Conservation (phyloP, 2,329 filamentous ascomycete genomes). For the Fusarium sp. region DNA sequence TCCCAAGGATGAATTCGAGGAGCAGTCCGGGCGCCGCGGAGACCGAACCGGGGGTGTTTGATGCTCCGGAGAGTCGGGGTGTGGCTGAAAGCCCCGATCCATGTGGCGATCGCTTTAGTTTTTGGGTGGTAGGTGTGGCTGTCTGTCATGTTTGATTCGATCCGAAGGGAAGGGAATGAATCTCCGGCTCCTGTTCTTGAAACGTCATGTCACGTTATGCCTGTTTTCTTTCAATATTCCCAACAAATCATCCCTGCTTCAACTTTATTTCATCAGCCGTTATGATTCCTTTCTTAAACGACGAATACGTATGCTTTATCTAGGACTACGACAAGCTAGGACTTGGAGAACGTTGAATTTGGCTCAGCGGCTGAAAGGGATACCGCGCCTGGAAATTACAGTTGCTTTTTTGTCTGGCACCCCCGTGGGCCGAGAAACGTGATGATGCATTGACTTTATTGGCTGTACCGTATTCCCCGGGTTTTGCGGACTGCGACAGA, state of each 20-base stretch:
- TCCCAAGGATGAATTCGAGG: constrained; percentile 6
- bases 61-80: constrained; percentile 14
- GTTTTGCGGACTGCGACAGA: constrained; percentile 22
- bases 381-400: constrained; percentile 8
- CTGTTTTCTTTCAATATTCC: neutral
- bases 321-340: neutral
- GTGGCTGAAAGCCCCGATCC: neutral
- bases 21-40: constrained; percentile 30
- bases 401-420: neutral
- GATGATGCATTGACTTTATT: constrained; percentile 27
- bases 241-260: neutral
- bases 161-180: neutral
- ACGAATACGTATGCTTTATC: constrained; percentile 5
- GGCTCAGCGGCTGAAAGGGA: constrained; percentile 16
- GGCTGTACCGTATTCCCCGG: constrained; percentile 27
- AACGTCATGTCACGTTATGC: neutral
- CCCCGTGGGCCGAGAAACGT: neutral
- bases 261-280: neutral
- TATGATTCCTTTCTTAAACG: neutral
- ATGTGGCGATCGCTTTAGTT: constrained; percentile 7
- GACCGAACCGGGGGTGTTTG: constrained; percentile 14
- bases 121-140: neutral
- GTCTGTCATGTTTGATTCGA: neutral
- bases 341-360: constrained; percentile 12
- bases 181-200: neutral